Conservation (phyloP, 108 stramenopile species). For the Nannochloropsis granulata region DNA sequence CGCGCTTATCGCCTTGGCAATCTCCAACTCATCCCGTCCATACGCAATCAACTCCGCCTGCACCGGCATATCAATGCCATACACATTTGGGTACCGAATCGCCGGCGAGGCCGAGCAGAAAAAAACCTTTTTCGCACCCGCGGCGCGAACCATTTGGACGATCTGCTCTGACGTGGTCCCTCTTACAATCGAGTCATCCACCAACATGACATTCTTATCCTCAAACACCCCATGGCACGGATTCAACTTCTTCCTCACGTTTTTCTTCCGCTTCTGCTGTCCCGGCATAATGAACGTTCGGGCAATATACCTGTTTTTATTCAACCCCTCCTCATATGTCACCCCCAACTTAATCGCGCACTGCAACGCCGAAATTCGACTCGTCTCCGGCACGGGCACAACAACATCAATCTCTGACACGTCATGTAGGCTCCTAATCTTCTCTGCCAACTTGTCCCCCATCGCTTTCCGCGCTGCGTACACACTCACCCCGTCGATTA, state of each 20-base stretch:
- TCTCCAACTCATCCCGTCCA: constrained; percentile 57
- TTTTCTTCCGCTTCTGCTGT: constrained; percentile 71
- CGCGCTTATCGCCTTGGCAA: constrained; percentile 69
- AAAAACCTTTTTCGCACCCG: constrained; percentile 75
- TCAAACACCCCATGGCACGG: constrained; percentile 50
- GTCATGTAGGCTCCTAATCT: constrained; percentile 36
- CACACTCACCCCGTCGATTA: constrained; percentile 21
- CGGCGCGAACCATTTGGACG: constrained; percentile 87
- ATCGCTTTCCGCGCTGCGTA: constrained; percentile 20
- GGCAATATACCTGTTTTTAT: constrained; percentile 94
- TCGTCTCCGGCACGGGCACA: constrained; percentile 91
- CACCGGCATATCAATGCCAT: constrained; percentile 92
- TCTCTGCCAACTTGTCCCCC: constrained; percentile 2
- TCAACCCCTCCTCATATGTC: constrained; percentile 78
- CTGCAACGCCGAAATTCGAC: constrained; percentile 66
- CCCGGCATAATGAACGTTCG: constrained; percentile 98
- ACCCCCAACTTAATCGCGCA: constrained; percentile 41
- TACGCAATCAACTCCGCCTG: constrained; percentile 78
- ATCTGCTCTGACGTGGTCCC: constrained; percentile 87
- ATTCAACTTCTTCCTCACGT: constrained; percentile 85
- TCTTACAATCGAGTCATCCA: constrained; percentile 89
- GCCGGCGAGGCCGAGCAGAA: constrained; percentile 75
- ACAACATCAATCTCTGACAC: constrained; percentile 84
- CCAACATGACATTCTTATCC: constrained; percentile 57
- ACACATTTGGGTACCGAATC: constrained; percentile 87